phyloP scores from a whole-genome alignment of 148 eudicot species.

The Rhododendron simsii region DNA sequence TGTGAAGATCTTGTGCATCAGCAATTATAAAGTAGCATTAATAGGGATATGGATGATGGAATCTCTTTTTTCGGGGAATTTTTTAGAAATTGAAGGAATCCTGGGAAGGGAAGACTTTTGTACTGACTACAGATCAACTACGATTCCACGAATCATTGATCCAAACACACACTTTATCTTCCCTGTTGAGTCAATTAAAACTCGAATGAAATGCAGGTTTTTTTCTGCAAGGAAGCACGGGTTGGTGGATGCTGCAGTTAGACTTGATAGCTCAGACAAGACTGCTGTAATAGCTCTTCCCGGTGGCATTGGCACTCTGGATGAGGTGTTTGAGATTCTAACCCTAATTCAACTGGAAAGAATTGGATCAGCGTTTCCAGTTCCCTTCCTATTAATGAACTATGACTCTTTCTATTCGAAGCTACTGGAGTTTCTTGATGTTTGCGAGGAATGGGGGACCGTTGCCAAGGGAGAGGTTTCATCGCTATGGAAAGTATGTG shows the following conservation, averaged over 20 bases:
- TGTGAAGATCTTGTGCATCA: background rate
- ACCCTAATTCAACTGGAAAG: conserved; percentile 71
- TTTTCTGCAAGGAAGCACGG: conserved; percentile 98
- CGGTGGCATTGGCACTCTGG: conserved; percentile 89
- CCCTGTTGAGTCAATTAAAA: background rate
- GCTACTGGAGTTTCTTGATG: conserved; percentile 67
- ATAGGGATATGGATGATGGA: background rate
- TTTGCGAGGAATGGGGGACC: conserved; percentile 68
- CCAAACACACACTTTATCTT: background rate
- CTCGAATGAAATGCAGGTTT: conserved; percentile 41
- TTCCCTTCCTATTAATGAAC: conserved; percentile 81
- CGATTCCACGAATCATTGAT: background rate
- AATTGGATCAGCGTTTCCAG: conserved; percentile 66
- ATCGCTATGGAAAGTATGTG: conserved; percentile 77
- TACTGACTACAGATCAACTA: background rate
- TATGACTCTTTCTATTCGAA: conserved; percentile 74
- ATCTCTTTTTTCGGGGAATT: background rate
- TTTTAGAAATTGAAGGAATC: background rate
- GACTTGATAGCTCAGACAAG: conserved; percentile 49
- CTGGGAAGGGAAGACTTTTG: background rate
- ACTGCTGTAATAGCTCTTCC: conserved; percentile 88
- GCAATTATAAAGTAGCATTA: background rate
- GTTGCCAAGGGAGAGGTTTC: conserved; percentile 69
- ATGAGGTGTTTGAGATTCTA: conserved; percentile 81
- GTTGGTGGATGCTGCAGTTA: conserved; percentile 86